Evolutionary conservation across 1,284 basidiomycete genomes (phyloP).

Genomic region (Salmacisia buchloeana): DNA sequence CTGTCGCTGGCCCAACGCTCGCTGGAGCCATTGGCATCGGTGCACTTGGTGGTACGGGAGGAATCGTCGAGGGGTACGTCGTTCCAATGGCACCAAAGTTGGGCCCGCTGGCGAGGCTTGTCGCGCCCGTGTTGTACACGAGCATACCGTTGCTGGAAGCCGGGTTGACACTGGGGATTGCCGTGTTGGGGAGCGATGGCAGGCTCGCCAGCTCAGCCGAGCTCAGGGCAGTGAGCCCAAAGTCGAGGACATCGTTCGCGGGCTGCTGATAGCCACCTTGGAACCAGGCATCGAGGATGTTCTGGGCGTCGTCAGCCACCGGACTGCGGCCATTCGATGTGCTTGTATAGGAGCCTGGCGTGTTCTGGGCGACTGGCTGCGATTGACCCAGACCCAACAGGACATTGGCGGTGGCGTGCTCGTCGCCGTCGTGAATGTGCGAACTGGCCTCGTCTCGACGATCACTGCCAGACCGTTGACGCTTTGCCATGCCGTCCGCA

Average conservation of each 20-base stretch:
- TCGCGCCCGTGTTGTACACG: neutral
- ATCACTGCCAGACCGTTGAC: neutral
- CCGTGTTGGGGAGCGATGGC: neutral
- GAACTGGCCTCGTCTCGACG: neutral
- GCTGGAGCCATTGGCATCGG: too few species aligned
- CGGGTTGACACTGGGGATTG: too few species aligned
- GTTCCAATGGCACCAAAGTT: too few species aligned
- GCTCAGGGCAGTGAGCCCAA: neutral
- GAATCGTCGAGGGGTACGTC: too few species aligned
- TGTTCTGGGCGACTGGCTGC: neutral
- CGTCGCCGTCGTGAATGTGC: neutral
- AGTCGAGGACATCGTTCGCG: neutral
- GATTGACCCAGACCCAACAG: neutral
- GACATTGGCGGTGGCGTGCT: slow-evolving; percentile 3
- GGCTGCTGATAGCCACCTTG: slow-evolving; percentile 4
- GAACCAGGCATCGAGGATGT: slow-evolving; percentile 2
- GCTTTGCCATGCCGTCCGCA: neutral
- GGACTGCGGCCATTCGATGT: neutral
- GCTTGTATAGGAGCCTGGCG: neutral
- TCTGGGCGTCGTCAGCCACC: neutral
- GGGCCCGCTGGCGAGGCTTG: too few species aligned
- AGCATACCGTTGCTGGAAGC: neutral
- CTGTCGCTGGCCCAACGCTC: too few species aligned
- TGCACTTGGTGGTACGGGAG: too few species aligned
- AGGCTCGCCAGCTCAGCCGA: neutral